Evolutionary conservation across 371 early-diverging fungal species (phyloP).

Genomic region (Apophysomyces variabilis): DNA sequence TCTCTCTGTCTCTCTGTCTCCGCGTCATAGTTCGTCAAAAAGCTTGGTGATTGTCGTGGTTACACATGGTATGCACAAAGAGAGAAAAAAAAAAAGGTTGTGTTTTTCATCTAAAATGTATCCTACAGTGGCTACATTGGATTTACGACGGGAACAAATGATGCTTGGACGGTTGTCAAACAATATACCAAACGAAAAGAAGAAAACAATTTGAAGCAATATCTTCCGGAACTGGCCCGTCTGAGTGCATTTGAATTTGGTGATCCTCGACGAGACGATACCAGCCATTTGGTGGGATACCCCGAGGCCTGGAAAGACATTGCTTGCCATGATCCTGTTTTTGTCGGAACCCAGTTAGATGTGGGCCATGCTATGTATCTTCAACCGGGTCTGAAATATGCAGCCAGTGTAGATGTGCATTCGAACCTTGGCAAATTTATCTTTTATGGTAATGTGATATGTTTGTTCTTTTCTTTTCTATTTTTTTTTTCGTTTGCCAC

Average conservation of each 20-base stretch:
- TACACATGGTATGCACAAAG: slow-evolving; percentile 39
- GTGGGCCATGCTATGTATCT: slow-evolving; percentile 50
- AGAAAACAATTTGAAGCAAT: slow-evolving; percentile 32
- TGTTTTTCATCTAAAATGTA: slow-evolving; percentile 8
- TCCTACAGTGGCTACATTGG: slow-evolving; percentile 56
- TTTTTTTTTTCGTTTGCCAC: not conserved
- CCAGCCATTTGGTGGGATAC: slow-evolving; percentile 28
- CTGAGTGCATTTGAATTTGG: slow-evolving; percentile 37
- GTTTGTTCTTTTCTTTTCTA: slow-evolving; percentile 1
- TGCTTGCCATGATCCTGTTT: slow-evolving; percentile 41
- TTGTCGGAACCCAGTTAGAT: slow-evolving; percentile 50
- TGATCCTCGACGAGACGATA: slow-evolving; percentile 37
- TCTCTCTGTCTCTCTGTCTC: not conserved
- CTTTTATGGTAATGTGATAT: slow-evolving; percentile 42
- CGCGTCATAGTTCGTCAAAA: slow-evolving; percentile 31
- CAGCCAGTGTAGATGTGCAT: slow-evolving; percentile 39
- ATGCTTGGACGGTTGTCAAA: slow-evolving; percentile 56
- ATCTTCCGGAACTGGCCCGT: slow-evolving; percentile 37
- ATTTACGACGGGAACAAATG: slow-evolving; percentile 64
- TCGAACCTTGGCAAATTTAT: slow-evolving; percentile 53
- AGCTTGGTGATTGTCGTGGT: slow-evolving; percentile 51
- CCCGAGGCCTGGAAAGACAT: slow-evolving; percentile 38
- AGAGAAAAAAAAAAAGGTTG: not conserved
- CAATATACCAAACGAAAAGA: slow-evolving; percentile 45
- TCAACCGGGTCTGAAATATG: slow-evolving; percentile 48